Evolutionary conservation across 2,329 filamentous ascomycete species (phyloP).

Genomic region (Thermothelomyces thermophilus): DNA sequence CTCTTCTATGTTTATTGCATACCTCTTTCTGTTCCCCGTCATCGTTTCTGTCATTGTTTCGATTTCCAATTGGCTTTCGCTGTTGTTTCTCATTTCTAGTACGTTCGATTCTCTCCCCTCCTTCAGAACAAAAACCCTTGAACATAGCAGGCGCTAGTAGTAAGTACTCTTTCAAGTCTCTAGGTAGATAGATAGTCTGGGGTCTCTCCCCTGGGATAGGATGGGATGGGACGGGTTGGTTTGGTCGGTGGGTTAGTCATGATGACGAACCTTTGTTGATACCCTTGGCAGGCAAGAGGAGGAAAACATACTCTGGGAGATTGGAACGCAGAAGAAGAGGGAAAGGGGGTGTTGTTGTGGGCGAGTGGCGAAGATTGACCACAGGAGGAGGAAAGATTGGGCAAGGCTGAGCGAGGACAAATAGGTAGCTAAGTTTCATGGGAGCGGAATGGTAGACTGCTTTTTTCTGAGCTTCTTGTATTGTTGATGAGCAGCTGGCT

Average conservation of each 20-base stretch:
- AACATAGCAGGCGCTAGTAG: neutral
- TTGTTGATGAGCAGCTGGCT: too few species aligned
- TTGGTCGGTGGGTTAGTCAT: conserved; percentile 1
- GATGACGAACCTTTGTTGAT: conserved; percentile 14
- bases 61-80: too few species aligned
- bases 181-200: conserved; percentile 11
- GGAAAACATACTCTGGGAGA: neutral
- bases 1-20: neutral
- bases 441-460: conserved; percentile 1
- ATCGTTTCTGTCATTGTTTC: too few species aligned
- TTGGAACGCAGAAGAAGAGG: neutral
- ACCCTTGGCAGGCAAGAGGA: conserved; percentile 13
- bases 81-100: neutral
- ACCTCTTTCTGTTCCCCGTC: neutral
- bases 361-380: neutral
- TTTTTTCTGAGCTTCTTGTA: neutral
- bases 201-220: neutral
- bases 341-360: neutral
- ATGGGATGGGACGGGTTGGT: conserved; percentile 5
- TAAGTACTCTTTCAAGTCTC: neutral
- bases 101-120: conserved; percentile 8
- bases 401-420: neutral
- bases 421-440: neutral
- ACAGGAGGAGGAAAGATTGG: neutral
- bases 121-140: conserved; percentile 2